phyloP scores from a whole-genome alignment of 2,329 filamentous ascomycete genomes.

The Ramularia collo-cygni region DNA sequence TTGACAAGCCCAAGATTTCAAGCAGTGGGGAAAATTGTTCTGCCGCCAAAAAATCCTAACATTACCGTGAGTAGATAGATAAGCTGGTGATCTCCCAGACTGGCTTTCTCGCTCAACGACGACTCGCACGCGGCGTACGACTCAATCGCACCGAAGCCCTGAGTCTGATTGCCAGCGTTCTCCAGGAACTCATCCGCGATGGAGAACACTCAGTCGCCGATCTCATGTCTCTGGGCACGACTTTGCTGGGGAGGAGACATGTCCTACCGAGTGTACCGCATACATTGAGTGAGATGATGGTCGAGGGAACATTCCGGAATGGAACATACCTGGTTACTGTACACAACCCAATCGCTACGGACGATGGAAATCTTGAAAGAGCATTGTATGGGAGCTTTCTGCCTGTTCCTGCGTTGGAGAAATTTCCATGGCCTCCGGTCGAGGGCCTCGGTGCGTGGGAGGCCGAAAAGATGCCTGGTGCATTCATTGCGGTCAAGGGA shows the following conservation, averaged over 20 bases:
- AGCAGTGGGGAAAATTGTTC: background rate
- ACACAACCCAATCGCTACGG: conserved; percentile 82
- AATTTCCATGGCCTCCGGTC: conserved; percentile 51
- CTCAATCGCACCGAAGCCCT: conserved; percentile 86
- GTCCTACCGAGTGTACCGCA: conserved; percentile 75
- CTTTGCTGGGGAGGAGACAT: conserved; percentile 88
- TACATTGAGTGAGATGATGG: conserved; percentile 77
- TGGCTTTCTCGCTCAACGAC: conserved; percentile 76
- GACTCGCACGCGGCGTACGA: conserved; percentile 79
- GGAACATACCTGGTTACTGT: conserved; percentile 94
- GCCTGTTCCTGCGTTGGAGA: conserved; percentile 57
- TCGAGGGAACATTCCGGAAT: conserved; percentile 86
- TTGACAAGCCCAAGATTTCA: background rate
- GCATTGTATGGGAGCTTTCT: conserved; percentile 90
- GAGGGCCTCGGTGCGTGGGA: conserved; percentile 57
- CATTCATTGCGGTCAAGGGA: conserved; percentile 64
- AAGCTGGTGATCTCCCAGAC: conserved; percentile 91
- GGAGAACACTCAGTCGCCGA: conserved; percentile 85
- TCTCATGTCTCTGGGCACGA: conserved; percentile 84
- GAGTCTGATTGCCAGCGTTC: conserved; percentile 75
- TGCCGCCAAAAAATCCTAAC: conserved; percentile 3
- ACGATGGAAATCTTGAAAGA: conserved; percentile 73
- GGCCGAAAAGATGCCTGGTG: conserved; percentile 65
- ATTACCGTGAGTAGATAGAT: conserved; percentile 64
- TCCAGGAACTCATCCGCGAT: conserved; percentile 97